Evolutionary conservation across 108 stramenopile genomes (phyloP).

Genomic region (Cyclotella distinguenda): DNA sequence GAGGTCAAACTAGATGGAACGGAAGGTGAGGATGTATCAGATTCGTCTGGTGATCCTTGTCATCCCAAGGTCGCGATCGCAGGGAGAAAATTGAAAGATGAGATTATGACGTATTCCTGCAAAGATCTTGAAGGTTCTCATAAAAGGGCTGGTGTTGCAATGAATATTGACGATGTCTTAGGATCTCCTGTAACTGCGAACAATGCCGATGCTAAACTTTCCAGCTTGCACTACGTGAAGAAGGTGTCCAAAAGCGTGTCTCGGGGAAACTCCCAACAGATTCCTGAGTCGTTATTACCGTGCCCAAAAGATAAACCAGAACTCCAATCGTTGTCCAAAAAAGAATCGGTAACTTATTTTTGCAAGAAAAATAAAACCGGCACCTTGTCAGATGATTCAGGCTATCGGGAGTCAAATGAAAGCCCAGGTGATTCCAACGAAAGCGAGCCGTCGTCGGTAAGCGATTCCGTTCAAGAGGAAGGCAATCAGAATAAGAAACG

Average conservation of each 20-base stretch:
- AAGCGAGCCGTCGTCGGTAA: conserved; percentile 10
- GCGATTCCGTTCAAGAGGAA: conserved; percentile 11
- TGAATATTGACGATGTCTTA: conserved; percentile 76
- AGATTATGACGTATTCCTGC: not conserved
- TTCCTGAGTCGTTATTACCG: not conserved
- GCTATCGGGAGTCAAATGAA: conserved; percentile 78
- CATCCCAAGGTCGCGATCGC: conserved; percentile 1
- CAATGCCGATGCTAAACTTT: conserved; percentile 80
- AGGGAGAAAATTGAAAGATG: not conserved
- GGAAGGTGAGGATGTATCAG: conserved; percentile 44
- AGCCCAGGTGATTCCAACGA: conserved; percentile 59
- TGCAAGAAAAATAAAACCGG: conserved; percentile 40
- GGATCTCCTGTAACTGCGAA: conserved; percentile 83
- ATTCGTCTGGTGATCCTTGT: conserved; percentile 25
- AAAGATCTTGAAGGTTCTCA: not conserved
- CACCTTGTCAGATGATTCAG: conserved; percentile 74
- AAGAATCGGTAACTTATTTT: conserved; percentile 47
- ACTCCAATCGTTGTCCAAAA: conserved; percentile 61
- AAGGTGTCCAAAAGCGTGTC: no score
- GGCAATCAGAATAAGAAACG: conserved; percentile 21
- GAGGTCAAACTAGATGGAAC: conserved; percentile 20
- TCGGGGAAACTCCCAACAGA: conserved; percentile 18
- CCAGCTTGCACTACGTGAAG: no score
- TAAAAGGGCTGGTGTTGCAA: conserved; percentile 22
- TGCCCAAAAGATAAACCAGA: conserved; percentile 27